These are phyloP conservation scores for Phytopythium kandeliae DNA, from an alignment of 352 stramenopile genomes.

Conservation along the genomic window DNA sequence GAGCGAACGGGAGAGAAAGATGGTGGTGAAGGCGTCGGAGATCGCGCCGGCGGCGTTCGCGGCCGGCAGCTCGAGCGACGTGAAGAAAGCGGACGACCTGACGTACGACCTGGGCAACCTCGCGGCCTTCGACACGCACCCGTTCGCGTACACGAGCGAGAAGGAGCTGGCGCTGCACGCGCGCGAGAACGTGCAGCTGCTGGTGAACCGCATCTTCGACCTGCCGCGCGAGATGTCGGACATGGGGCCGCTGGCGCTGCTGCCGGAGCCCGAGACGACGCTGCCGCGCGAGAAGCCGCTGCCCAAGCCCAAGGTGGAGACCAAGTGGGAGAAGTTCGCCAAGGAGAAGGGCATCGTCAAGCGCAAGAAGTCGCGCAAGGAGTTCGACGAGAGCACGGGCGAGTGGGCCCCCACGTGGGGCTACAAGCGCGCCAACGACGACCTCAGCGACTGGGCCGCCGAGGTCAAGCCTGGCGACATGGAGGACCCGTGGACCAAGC, in stretches of 20 bases:
- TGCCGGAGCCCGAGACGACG: conserved; percentile 55
- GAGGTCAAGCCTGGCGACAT: conserved; percentile 92
- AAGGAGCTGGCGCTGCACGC: conserved; percentile 89
- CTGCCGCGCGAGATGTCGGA: conserved; percentile 91
- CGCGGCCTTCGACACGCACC: conserved; percentile 85
- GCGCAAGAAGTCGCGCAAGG: conserved; percentile 95
- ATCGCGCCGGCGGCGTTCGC: conserved; percentile 76
- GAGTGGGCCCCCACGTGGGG: conserved; percentile 93
- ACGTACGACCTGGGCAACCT: conserved; percentile 89
- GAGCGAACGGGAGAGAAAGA: conserved; percentile 5
- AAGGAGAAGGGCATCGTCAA: conserved; percentile 97
- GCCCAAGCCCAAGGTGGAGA: conserved; percentile 93
- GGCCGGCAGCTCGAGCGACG: conserved; percentile 46
- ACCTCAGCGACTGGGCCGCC: conserved; percentile 92
- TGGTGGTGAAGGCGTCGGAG: conserved; percentile 78
- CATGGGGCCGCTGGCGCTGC: conserved; percentile 85
- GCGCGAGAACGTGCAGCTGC: conserved; percentile 90
- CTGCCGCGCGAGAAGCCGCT: conserved; percentile 89
- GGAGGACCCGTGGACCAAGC: conserved; percentile 93
- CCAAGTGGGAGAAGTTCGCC: conserved; percentile 99
- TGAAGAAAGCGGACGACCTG: conserved; percentile 82
- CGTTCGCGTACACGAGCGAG: conserved; percentile 74
- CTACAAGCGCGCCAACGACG: conserved; percentile 84
- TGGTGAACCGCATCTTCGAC: conserved; percentile 91
- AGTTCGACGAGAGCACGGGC: conserved; percentile 93